Evolutionary conservation across 2,329 filamentous ascomycete species (phyloP).

Genomic region (Colletotrichum cuscutae): DNA sequence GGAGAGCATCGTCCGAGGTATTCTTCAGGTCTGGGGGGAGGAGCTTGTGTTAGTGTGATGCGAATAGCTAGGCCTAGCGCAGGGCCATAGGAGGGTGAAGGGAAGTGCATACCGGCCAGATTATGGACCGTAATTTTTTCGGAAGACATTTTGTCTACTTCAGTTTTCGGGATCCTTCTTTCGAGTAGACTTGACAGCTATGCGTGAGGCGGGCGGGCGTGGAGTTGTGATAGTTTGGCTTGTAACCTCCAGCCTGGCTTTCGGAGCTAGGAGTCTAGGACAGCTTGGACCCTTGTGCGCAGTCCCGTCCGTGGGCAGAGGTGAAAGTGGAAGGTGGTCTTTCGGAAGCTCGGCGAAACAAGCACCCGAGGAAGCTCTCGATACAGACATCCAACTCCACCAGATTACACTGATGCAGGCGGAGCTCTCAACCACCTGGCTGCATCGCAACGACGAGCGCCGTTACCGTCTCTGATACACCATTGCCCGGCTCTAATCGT

Average conservation of each 20-base stretch:
- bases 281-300: slow-evolving; percentile 32
- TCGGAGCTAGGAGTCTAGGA: slow-evolving; percentile 22
- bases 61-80: slow-evolving; percentile 4
- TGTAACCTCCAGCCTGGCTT: slow-evolving; percentile 36
- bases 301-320: slow-evolving; percentile 1
- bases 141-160: slow-evolving; percentile 50
- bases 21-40: slow-evolving; percentile 85
- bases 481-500: slow-evolving; percentile 1
- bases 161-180: not conserved
- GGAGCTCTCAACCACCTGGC: slow-evolving; percentile 11
- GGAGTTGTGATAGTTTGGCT: slow-evolving; percentile 20
- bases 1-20: slow-evolving; percentile 93
- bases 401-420: not conserved
- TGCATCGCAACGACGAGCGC: slow-evolving; percentile 12
- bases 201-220: not conserved
- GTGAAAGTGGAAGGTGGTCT: slow-evolving; percentile 39
- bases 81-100: not conserved
- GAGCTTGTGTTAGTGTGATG: slow-evolving; percentile 30
- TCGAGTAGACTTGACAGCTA: not conserved
- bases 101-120: slow-evolving; percentile 62
- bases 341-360: slow-evolving; percentile 35
- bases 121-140: slow-evolving; percentile 76
- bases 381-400: not conserved
- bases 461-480: not conserved
- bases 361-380: slow-evolving; percentile 34